These are phyloP conservation scores for Fusarium duplospermum DNA, from an alignment of 2,329 filamentous ascomycete species.

Conservation along the genomic window DNA sequence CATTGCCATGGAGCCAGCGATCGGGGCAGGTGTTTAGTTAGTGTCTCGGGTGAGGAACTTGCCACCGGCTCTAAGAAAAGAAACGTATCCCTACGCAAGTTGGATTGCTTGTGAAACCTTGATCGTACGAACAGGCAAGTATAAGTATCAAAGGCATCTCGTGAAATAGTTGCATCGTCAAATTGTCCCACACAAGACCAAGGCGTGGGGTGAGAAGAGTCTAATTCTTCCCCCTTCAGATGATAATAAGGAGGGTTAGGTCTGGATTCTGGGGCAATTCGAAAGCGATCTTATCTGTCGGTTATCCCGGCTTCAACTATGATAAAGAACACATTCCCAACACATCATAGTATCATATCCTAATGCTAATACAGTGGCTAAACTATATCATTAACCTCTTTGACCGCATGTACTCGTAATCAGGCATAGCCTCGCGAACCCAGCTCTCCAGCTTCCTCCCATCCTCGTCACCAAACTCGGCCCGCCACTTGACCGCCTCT, in stretches of 20 bases:
- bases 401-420: not conserved
- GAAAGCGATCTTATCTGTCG: not conserved
- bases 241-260: not conserved
- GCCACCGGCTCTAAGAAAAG: not conserved
- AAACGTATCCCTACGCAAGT: not conserved
- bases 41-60: not conserved
- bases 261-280: not conserved
- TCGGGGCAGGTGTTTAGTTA: not conserved
- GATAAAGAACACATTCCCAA: no score
- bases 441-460: not conserved
- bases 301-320: no score
- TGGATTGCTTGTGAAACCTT: not conserved
- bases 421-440: not conserved
- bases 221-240: not conserved
- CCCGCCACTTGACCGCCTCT: not conserved
- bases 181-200: conserved; percentile 12
- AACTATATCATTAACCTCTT: not conserved
- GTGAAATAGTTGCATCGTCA: not conserved
- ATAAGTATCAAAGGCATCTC: not conserved
- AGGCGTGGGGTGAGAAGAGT: not conserved
- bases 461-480: not conserved
- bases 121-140: conserved; percentile 16
- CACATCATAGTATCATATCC: no score
- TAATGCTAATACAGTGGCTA: no score
- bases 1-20: no score